Base-by-base conservation (phyloP, 768 basidiomycete species). In the Lyophyllum atratum region DNA sequence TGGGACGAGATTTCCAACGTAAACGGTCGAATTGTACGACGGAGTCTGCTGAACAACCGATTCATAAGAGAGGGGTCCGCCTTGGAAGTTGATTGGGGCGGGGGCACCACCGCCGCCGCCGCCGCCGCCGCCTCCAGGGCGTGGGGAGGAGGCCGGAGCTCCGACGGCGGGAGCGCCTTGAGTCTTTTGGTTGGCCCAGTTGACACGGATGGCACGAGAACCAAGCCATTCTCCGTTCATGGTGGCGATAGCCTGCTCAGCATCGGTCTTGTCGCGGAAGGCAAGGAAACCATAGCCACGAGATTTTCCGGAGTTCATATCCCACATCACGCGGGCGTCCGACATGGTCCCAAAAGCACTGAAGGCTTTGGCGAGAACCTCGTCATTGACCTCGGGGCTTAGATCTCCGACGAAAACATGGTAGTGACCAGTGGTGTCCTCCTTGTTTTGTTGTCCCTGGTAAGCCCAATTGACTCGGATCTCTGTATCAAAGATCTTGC, bases 151-250 rank as follows among this genome's bases (percentile, higher is more conserved):
- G 22, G 64, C 67, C 33, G 66, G 61, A 19, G 68, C 64, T 17
- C 64, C 61, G 12, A 64, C 52, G 49, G 70, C 66, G 46, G 78
- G 75, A 25, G 73, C 77, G 55, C 86, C 92, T 74, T 96, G 94
- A 17, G 95, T 98, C 80, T 98, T 98, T 77, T 98, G 96, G 78
- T 98, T 98, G 52, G 97, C 97, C 96, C 96, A 99, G 78, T 99
- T 99, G 74, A 98, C 96, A 64, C 97, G 89, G 68, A 99, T 99
- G 59, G 97, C 97, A 59, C 97, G 87, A 28, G 94, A 94, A 48
- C 97, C 97, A 34, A 99, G 83, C 94, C 94, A 99, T 80, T 99
- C 96, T 55, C 97, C 97, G 69, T 99, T 99, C 97, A 99, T 99
- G 59, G 96, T 95, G 29, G 92, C 91, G 71, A 99, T 99, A 42